A percentile compares a stretch with the other conserved stretches of the same genome.
These are phyloP conservation scores for Collybia sp. DNA, from an alignment of 768 basidiomycete genomes.

Conservation along the genomic window DNA sequence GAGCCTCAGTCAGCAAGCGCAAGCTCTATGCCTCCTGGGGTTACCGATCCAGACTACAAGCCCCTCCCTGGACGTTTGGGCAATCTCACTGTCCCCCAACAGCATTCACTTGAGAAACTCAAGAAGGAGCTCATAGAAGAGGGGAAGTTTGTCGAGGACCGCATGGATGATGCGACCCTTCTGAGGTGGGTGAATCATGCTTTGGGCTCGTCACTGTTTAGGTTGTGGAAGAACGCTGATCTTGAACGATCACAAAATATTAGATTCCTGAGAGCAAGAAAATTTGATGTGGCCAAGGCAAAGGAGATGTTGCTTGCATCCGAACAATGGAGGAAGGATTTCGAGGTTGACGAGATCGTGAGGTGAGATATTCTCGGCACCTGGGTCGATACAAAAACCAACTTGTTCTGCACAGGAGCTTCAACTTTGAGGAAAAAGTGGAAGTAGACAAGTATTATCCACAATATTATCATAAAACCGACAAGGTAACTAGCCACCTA, in stretches of 20 bases:
- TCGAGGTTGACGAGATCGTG: conserved; percentile 72
- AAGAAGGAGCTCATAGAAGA: conserved; percentile 58
- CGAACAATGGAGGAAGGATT: conserved; percentile 89
- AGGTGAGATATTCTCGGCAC: conserved; percentile 28
- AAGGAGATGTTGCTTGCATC: conserved; percentile 79
- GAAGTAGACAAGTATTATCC: conserved; percentile 92
- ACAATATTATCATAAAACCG: conserved; percentile 93
- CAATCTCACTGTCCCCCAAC: conserved; percentile 60
- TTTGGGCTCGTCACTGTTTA: neutral
- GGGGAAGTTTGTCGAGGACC: conserved; percentile 51
- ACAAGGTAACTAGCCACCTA: conserved; percentile 55
- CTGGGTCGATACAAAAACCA: too few species aligned
- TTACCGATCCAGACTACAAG: conserved; percentile 60
- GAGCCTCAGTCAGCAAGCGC: conserved; percentile 37
- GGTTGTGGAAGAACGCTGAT: neutral
- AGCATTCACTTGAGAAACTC: conserved; percentile 63
- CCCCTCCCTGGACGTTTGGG: conserved; percentile 71
- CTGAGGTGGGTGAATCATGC: conserved; percentile 39
- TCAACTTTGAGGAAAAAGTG: conserved; percentile 79
- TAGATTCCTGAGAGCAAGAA: conserved; percentile 90
- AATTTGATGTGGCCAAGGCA: conserved; percentile 79
- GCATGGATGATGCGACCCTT: conserved; percentile 68
- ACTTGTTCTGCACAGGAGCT: conserved; percentile 46
- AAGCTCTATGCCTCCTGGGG: conserved; percentile 50
- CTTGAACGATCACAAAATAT: neutral